phyloP scores from a whole-genome alignment of 371 early-diverging fungal species.

The Ordospora colligata region DNA sequence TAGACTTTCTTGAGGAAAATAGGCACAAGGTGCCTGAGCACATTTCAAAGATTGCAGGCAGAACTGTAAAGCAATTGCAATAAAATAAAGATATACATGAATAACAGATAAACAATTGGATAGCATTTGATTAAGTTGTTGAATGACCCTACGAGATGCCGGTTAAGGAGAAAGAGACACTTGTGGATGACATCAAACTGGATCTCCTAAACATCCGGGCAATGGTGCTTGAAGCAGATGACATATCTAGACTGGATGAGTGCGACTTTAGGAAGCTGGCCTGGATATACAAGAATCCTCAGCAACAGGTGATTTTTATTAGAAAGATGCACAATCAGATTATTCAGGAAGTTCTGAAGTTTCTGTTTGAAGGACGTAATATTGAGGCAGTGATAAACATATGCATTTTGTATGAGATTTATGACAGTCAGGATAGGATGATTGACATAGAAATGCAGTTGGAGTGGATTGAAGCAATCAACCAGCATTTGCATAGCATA shows the following conservation, averaged over 20 bases:
- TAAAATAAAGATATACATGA: no score
- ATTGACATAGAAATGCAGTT: not conserved
- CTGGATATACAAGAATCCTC: constrained; percentile 2
- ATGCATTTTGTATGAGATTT: not conserved
- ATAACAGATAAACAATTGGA: no score
- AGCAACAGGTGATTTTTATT: not conserved
- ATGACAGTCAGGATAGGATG: not conserved
- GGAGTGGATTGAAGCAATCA: not conserved
- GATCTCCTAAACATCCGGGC: not conserved
- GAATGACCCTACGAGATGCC: not conserved
- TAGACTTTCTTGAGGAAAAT: constrained; percentile 10
- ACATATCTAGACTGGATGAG: not conserved
- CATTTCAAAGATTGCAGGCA: not conserved
- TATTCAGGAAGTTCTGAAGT: not conserved
- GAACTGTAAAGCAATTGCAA: no score
- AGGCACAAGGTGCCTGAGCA: not conserved
- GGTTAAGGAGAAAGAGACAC: not conserved
- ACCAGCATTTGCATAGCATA: not conserved
- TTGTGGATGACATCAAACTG: not conserved
- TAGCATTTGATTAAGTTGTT: no score
- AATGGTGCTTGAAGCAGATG: not conserved
- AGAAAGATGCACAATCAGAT: not conserved
- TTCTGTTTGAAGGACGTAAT: not conserved
- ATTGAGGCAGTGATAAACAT: not conserved
- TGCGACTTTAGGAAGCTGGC: not conserved